phyloP scores from a whole-genome alignment of 345 rosid species.

The Xanthoceras sorbifolium region DNA sequence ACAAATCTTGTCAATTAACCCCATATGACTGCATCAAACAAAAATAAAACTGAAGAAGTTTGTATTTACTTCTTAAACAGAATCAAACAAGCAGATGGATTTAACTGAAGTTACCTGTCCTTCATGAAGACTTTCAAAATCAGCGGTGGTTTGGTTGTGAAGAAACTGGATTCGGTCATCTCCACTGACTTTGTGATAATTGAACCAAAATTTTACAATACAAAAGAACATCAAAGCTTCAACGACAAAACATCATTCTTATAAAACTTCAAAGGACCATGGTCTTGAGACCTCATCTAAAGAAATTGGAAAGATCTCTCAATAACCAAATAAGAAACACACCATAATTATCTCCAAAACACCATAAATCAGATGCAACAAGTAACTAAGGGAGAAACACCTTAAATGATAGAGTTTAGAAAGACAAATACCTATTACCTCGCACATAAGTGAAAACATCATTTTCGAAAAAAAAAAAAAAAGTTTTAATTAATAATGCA shows the following conservation, averaged over 20 bases:
- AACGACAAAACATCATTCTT: not conserved
- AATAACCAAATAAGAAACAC: not conserved
- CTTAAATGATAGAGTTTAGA: not conserved
- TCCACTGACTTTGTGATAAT: constrained; percentile 70
- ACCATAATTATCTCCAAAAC: not conserved
- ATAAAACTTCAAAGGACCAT: not conserved
- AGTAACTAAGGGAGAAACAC: not conserved
- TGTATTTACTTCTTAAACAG: not conserved
- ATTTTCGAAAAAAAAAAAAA: not conserved
- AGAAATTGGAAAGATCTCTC: not conserved
- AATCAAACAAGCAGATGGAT: not conserved
- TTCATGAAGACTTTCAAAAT: constrained; percentile 75
- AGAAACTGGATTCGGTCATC: constrained; percentile 88
- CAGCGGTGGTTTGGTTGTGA: constrained; percentile 92
- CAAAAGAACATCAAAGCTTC: constrained; percentile 6
- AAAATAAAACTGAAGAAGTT: constrained; percentile 17
- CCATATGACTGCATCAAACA: constrained; percentile 28
- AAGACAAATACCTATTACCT: no score
- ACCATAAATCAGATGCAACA: not conserved
- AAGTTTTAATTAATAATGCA: not conserved
- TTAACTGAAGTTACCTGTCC: constrained; percentile 56
- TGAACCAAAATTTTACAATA: constrained; percentile 22
- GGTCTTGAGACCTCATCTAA: not conserved
- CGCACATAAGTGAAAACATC: not conserved
- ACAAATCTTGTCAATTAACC: constrained; percentile 37